phyloP scores from a whole-genome alignment of 176 grass and related monocot species.

The Sorghum bicolor region Sorghum_bicolor_NCBIv3 NC_012870.2:11968501-11969000 shows the following conservation, averaged over 20 bases:
- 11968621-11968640: conserved; percentile 20
- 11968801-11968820: conserved; percentile 88
- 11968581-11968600: not conserved
- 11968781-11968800: conserved; percentile 74
- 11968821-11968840: conserved; percentile 82
- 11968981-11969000: conserved; percentile 2
- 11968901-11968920: conserved; percentile 68
- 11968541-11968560: not conserved
- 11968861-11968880: conserved; percentile 75
- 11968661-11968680: conserved; percentile 87
- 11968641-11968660: conserved; percentile 99
- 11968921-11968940: conserved; percentile 63
- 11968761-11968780: conserved; percentile 85
- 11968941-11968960: conserved; percentile 3
- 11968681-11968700: conserved; percentile 66
- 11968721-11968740: conserved; percentile 66
- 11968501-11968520: not conserved
- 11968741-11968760: conserved; percentile 77
- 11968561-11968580: not conserved
- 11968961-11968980: conserved; percentile 1
- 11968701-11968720: conserved; percentile 52
- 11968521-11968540: not conserved
- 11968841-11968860: conserved; percentile 59
- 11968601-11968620: not conserved
- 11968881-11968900: not conserved